Evolutionary conservation across 805 yeast genomes (phyloP).

Genomic region (Wickerhamiella shivajii): DNA sequence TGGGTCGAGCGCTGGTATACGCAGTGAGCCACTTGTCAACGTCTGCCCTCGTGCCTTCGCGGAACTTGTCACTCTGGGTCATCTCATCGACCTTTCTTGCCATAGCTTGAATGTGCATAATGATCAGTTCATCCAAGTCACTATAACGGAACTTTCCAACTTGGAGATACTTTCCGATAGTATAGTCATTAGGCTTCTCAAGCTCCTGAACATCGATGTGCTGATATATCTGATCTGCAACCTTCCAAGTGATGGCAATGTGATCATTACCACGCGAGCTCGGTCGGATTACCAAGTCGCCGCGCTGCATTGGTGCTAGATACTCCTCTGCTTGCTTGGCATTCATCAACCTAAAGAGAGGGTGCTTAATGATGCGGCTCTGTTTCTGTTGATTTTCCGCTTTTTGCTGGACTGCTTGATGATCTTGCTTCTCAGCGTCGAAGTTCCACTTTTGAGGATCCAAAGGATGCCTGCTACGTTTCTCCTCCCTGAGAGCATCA

Average conservation of each 20-base stretch:
- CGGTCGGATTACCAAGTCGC: conserved; percentile 89
- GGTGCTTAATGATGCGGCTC: conserved; percentile 76
- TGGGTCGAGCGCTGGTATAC: conserved; percentile 81
- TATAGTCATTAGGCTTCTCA: conserved; percentile 46
- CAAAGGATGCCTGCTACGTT: conserved; percentile 26
- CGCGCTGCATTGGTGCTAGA: conserved; percentile 75
- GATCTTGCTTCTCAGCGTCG: conserved; percentile 44
- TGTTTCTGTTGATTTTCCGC: conserved; percentile 55
- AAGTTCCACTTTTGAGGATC: conserved; percentile 67
- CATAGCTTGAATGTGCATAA: conserved; percentile 71
- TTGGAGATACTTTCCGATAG: conserved; percentile 40
- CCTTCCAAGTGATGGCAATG: conserved; percentile 91
- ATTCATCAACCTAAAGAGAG: conserved; percentile 71
- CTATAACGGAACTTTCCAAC: conserved; percentile 61
- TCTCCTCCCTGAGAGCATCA: conserved; percentile 29
- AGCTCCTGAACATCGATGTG: conserved; percentile 77
- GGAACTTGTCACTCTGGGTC: conserved; percentile 77
- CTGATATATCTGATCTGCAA: conserved; percentile 78
- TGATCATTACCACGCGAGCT: conserved; percentile 81
- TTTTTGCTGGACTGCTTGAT: conserved; percentile 52
- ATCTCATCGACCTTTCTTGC: conserved; percentile 73
- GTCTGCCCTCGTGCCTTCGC: conserved; percentile 61
- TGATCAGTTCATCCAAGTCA: conserved; percentile 87
- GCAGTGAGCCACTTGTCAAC: conserved; percentile 78
- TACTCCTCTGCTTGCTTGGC: conserved; percentile 84